phyloP scores from a whole-genome alignment of 2,329 filamentous ascomycete genomes.

The Claviceps pazoutovae region DNA sequence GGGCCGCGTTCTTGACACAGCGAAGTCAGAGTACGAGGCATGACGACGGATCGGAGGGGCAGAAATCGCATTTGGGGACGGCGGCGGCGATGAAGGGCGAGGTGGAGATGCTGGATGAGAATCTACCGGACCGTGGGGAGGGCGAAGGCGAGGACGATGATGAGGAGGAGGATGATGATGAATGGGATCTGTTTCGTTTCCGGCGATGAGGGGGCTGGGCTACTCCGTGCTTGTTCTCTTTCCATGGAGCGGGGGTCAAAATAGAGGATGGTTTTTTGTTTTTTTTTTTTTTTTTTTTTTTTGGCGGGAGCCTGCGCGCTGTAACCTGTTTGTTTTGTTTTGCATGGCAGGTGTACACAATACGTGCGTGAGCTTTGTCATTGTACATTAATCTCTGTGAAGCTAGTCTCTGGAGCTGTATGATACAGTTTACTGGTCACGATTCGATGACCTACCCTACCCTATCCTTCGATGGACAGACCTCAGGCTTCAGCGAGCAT shows the following conservation, averaged over 20 bases:
- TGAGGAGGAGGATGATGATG: slow-evolving; percentile 35
- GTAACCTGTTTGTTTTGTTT: no score
- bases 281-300: neutral
- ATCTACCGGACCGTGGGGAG: neutral
- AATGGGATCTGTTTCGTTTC: slow-evolving; percentile 48
- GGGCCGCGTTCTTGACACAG: slow-evolving; percentile 48
- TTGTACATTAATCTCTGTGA: no score
- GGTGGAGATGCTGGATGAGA: slow-evolving; percentile 5
- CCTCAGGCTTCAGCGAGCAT: no score
- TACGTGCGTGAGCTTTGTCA: no score
- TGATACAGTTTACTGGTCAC: no score
- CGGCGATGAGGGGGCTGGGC: slow-evolving; percentile 4
- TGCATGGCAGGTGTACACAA: no score
- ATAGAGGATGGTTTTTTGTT: neutral
- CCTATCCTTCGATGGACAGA: no score
- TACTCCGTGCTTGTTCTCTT: neutral
- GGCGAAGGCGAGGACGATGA: slow-evolving; percentile 26
- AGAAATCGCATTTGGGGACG: slow-evolving; percentile 13
- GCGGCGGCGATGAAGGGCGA: neutral
- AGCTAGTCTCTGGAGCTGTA: no score
- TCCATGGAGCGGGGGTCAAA: neutral
- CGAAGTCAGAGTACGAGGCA: slow-evolving; percentile 17
- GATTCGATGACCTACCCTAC: no score
- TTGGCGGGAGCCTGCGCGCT: neutral
- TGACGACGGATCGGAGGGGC: slow-evolving; percentile 8